These are phyloP conservation scores for Podospora tetraspora DNA, from an alignment of 495 filamentous ascomycete genomes.

Conservation along the genomic window DNA sequence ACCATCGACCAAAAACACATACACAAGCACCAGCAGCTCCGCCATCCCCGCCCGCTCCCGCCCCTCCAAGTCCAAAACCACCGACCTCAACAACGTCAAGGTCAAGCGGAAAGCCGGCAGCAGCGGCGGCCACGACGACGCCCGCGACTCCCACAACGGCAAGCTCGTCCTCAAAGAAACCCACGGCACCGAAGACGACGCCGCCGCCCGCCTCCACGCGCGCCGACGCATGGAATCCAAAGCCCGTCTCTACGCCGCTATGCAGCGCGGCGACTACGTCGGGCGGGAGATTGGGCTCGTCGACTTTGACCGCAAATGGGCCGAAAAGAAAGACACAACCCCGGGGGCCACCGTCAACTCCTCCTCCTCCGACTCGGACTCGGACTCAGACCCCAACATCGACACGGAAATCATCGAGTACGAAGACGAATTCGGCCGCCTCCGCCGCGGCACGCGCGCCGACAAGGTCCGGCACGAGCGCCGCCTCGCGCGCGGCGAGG, in stretches of 20 bases:
- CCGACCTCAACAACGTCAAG: constrained; percentile 64
- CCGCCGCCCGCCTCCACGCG: constrained; percentile 49
- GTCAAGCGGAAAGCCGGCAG: constrained; percentile 58
- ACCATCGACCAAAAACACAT: constrained; percentile 28
- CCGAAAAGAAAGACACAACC: constrained; percentile 45
- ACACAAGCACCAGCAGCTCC: constrained; percentile 25
- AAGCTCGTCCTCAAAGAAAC: constrained; percentile 40
- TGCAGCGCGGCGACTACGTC: constrained; percentile 70
- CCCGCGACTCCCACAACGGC: constrained; percentile 9
- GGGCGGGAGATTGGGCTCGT: constrained; percentile 59
- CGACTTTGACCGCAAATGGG: constrained; percentile 95
- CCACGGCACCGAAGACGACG: constrained; percentile 43
- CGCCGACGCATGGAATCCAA: constrained; percentile 83
- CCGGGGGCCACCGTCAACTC: constrained; percentile 29
- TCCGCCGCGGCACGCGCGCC: constrained; percentile 58
- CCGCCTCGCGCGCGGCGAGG: constrained; percentile 32
- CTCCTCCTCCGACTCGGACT: constrained; percentile 40
- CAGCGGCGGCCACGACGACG: constrained; percentile 12
- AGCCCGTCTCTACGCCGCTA: constrained; percentile 70
- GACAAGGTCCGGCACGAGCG: constrained; percentile 56
- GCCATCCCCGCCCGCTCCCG: constrained; percentile 54
- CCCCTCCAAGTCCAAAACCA: constrained; percentile 61
- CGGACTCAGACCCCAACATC: constrained; percentile 32
- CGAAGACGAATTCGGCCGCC: constrained; percentile 84
- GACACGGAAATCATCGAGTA: constrained; percentile 68